phyloP scores from a whole-genome alignment of 257 asterid species.

The Mitragyna speciosa region DNA sequence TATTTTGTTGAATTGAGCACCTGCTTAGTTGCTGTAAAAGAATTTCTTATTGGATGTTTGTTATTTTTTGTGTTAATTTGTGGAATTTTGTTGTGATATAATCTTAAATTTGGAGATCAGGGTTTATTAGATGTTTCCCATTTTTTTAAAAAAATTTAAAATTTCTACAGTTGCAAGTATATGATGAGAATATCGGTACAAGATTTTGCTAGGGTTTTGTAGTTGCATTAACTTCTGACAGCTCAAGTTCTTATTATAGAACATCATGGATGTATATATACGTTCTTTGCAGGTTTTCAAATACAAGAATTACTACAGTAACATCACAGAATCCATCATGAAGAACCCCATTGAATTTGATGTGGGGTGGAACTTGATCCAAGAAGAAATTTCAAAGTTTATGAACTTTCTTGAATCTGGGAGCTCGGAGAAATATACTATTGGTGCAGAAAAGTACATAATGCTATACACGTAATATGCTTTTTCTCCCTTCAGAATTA shows the following conservation, averaged over 20 bases:
- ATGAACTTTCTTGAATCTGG: constrained; percentile 69
- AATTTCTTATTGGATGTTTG: no score
- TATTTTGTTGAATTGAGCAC: no score
- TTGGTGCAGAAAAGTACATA: constrained; percentile 72
- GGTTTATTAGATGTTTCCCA: not conserved
- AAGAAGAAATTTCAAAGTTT: constrained; percentile 71
- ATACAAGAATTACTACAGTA: no score
- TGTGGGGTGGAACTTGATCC: constrained; percentile 88
- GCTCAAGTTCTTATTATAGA: no score
- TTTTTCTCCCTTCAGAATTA: not conserved
- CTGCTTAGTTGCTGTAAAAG: no score
- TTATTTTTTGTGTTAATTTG: no score
- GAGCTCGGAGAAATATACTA: constrained; percentile 72
- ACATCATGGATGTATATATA: no score
- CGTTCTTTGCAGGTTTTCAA: no score
- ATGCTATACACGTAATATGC: constrained; percentile 75
- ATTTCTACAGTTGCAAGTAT: not conserved
- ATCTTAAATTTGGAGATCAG: not conserved
- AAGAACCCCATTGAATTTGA: constrained; percentile 65
- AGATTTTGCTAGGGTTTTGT: constrained; percentile 10
- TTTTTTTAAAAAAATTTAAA: no score
- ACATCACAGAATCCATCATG: no score
- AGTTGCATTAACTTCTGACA: constrained; percentile 11
- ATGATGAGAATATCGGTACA: not conserved
- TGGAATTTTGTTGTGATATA: no score